Base-by-base conservation (phyloP, 2,329 filamentous ascomycete genomes). In the Stromatinia cepivora region DNA sequence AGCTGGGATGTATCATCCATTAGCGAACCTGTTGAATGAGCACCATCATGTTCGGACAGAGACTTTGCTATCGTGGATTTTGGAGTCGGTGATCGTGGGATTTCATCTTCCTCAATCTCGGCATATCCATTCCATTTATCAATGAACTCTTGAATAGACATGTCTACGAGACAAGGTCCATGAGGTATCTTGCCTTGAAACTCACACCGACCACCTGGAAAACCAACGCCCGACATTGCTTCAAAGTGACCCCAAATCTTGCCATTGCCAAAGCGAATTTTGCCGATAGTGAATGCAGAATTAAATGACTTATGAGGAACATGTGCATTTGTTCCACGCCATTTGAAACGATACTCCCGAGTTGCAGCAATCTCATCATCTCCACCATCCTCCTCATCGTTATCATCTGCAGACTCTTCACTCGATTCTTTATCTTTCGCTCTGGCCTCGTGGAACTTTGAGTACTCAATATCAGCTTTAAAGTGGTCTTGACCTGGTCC, bases 141-240 rank as follows among this genome's bases (percentile, higher is more conserved):
- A 63, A 63, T 25, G 28, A 63, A 63, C 13, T 63, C 46, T 10
- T 63, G 61, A 17, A 63, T 52, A 13, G 61, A 13, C 61, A 63
- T 63, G n/a, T 63, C 61, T 4, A 63, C 61, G 20, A 63, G 61
- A 39, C 61, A 63, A 4, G 61, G 46, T 9, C 61, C 61, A 17
- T 52, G 61, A 39, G 61, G 61, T 52, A 52, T 63, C 46, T 63
- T 63, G 22, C 61, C 61, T 28, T 63, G 61, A 39, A 63, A 63
- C 15, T 52, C 61, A 52, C 46, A 63, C 6, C 46, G 61, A 28
- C 61, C 15, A 39, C 61, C n/a, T n/a, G 22, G 46, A 39, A 52
- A 63, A 0, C 61, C 61, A 8, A 39, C 61, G 8, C 61, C 61
- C 17, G 61, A 63, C 61, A 63, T 63, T 7, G 61, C 61, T 6